These are phyloP conservation scores for Cucumis melo DNA, from an alignment of 306 rosid genomes.

Conservation along the genomic window DNA sequence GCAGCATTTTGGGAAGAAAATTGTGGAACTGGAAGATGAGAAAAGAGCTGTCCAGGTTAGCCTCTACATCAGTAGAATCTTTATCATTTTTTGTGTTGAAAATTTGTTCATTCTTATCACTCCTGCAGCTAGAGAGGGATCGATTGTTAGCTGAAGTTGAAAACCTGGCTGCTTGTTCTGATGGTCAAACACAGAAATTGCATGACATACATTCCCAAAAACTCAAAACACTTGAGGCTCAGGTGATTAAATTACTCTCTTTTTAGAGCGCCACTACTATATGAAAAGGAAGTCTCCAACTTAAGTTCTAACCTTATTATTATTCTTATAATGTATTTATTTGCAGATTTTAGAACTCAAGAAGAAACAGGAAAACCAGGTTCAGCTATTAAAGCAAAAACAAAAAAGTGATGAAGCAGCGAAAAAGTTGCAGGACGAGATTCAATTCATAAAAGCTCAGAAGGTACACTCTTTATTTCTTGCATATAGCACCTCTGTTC, in stretches of 20 bases:
- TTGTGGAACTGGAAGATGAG: constrained; percentile 88
- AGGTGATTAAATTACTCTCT: constrained; percentile 31
- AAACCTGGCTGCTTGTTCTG: constrained; percentile 84
- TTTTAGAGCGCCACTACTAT: background rate
- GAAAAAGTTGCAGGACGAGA: constrained; percentile 91
- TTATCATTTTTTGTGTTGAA: constrained; percentile 9
- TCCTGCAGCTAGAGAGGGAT: constrained; percentile 83
- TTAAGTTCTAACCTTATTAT: background rate
- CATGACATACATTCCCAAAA: constrained; percentile 91
- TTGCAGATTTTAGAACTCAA: constrained; percentile 79
- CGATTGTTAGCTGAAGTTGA: constrained; percentile 89
- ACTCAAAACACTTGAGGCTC: constrained; percentile 83
- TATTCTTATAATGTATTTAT: background rate
- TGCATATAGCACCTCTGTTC: constrained; percentile 3
- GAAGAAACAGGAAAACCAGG: constrained; percentile 98
- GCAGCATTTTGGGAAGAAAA: constrained; percentile 96
- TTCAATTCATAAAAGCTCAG: constrained; percentile 92
- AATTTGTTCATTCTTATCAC: constrained; percentile 14
- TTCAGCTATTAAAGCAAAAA: constrained; percentile 92
- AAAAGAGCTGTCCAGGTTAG: constrained; percentile 82
- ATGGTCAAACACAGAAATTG: constrained; percentile 87
- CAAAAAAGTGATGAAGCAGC: constrained; percentile 99
- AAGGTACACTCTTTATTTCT: constrained; percentile 43
- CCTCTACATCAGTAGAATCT: constrained; percentile 15
- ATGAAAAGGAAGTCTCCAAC: background rate